Base-by-base conservation (phyloP, 108 stramenopile genomes). In the Hondaea fermentalgiana region DNA sequence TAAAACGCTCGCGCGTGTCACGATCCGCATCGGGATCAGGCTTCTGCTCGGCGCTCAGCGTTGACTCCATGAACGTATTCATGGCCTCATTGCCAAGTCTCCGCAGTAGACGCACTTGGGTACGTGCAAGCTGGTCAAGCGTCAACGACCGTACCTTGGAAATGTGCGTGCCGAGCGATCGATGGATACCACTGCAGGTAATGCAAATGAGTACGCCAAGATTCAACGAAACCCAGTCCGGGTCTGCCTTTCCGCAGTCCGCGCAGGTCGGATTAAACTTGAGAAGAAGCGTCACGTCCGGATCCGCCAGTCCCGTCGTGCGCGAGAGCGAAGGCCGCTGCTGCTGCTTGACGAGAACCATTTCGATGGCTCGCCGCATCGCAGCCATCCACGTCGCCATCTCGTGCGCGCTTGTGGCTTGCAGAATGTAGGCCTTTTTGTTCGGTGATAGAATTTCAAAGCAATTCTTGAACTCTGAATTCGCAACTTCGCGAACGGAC, bases 131-230 rank as follows among this genome's bases (percentile, higher is more conserved):
- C 5, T 53, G 43, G 64, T 95, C 95, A 58, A 94, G 89, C 57
- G 91, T 90, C 29, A 93, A 72, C 45, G 89, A 92, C 14, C 96
- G 93, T 60, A 98, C 98, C 91, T 97, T 97, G 91, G 96, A 96
- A 51, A 99, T 96, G 91, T 98, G 98, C 28, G 98, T 97, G 42
- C 99, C 99, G 16, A 99, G 93, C 72, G 95, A 95, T 59, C 99
- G 95, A 88, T 99, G 99, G 5, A 99, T 96, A 19, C 97, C 99
- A 87, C 95, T 95, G 92, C 99, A 99, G 72, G 96, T 95, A 88
- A 99, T 97, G 89, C 99, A 99, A 12, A 99, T 76, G 25, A 96
- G 60, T 43, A 96, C 92, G 28, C 96, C 96, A 47, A 97, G 91
- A 89, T 96, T 97, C 47, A 96, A 72, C 14, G 94, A 95, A 43